Percentiles rank a stretch among this genome's conserved stretches.
Conservation (phyloP, 2,329 filamentous ascomycete genomes). For the Penicillium sp. region DNA sequence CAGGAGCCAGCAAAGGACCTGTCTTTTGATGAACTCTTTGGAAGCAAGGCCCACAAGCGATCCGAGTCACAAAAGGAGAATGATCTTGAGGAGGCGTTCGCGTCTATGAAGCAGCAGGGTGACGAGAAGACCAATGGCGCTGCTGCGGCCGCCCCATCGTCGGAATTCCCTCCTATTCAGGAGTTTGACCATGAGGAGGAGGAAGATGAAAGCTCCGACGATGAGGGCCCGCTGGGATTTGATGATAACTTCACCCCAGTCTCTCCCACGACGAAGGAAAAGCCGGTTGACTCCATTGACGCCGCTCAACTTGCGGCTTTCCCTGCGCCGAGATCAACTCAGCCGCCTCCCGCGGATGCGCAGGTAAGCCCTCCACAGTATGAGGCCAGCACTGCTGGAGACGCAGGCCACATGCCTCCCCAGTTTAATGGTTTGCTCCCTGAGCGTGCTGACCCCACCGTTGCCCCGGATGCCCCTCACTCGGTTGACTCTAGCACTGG, state of each 20-base stretch:
- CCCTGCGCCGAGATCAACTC: constrained; percentile 41
- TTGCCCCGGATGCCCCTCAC: constrained; percentile 41
- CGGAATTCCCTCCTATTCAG: constrained; percentile 92
- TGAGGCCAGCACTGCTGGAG: constrained; percentile 29
- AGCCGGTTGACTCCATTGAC: constrained; percentile 38
- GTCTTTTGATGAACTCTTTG: constrained; percentile 52
- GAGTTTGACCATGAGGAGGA: constrained; percentile 80
- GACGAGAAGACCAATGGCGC: constrained; percentile 42
- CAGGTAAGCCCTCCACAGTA: constrained; percentile 59
- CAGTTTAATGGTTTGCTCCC: constrained; percentile 46
- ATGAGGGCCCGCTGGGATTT: constrained; percentile 68
- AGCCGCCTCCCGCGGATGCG: constrained; percentile 55
- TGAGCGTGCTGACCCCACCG: constrained; percentile 43
- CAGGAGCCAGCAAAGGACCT: constrained; percentile 36
- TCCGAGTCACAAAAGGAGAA: constrained; percentile 50
- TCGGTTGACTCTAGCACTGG: constrained; percentile 41
- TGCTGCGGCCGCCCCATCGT: constrained; percentile 33
- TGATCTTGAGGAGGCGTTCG: constrained; percentile 52
- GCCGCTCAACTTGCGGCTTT: constrained; percentile 42
- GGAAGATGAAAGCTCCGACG: constrained; percentile 77
- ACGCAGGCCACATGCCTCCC: constrained; percentile 34
- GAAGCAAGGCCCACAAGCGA: constrained; percentile 45
- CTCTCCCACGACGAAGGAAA: constrained; percentile 41
- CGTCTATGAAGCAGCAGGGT: constrained; percentile 50
- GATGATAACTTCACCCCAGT: constrained; percentile 87